phyloP scores from a whole-genome alignment of 2,329 filamentous ascomycete species.

The Sordariomycetes sp. region DNA sequence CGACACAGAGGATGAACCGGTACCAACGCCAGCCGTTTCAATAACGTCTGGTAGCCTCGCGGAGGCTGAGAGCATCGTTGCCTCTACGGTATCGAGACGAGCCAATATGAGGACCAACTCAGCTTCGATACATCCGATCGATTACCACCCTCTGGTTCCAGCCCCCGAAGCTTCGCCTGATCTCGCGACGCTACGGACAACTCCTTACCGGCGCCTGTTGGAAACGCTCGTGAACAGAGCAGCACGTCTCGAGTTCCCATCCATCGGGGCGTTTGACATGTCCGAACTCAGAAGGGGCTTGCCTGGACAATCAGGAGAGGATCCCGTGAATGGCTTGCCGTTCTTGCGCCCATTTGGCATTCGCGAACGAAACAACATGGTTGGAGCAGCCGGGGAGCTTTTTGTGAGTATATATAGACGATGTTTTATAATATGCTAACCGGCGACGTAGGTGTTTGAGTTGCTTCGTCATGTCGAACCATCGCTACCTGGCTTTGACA shows the following conservation, averaged over 20 bases:
- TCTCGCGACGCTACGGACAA: too few species aligned
- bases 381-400: too few species aligned
- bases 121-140: neutral
- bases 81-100: neutral
- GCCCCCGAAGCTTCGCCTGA: neutral
- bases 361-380: too few species aligned
- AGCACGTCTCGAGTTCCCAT: neutral
- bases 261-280: neutral
- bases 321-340: neutral
- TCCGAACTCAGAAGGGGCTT: neutral
- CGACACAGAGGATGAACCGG: neutral
- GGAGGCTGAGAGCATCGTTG: neutral
- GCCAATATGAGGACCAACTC: neutral
- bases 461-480: too few species aligned
- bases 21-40: neutral
- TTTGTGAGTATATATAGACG: too few species aligned
- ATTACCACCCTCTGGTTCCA: neutral
- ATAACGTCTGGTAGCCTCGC: neutral
- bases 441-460: too few species aligned
- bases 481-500: too few species aligned
- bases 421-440: too few species aligned
- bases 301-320: neutral
- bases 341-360: neutral
- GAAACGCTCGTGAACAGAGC: neutral
- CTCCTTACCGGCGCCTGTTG: neutral